Evolutionary conservation across 2,329 filamentous ascomycete genomes (phyloP).

Genomic region (Sordariomycetes sp.): DNA sequence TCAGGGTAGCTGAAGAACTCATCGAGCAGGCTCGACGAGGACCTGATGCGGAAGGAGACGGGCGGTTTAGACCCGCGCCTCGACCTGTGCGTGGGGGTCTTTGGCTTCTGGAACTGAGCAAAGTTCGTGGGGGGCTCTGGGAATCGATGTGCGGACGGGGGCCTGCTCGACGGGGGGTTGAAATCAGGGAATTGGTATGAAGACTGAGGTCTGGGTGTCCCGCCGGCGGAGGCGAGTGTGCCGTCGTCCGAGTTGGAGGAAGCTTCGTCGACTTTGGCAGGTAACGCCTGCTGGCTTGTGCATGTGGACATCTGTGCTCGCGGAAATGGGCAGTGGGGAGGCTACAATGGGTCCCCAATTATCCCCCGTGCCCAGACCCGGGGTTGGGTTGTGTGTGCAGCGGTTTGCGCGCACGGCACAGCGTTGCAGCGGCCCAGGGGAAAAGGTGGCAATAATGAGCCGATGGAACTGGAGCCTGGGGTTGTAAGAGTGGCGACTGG

Average conservation of each 20-base stretch:
- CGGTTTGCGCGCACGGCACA: background rate
- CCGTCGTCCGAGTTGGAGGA: background rate
- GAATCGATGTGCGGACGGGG: background rate
- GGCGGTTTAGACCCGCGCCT: background rate
- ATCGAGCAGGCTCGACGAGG: slow-evolving; percentile 3
- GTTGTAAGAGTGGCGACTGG: background rate
- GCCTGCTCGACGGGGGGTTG: background rate
- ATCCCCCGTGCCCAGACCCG: background rate
- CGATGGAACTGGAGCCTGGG: background rate
- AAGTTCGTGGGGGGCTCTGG: background rate
- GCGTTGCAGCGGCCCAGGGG: background rate
- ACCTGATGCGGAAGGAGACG: background rate
- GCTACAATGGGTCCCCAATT: background rate
- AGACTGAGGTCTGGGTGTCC: background rate
- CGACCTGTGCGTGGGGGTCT: background rate
- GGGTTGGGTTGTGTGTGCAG: background rate
- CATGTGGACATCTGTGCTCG: background rate
- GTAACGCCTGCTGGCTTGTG: background rate
- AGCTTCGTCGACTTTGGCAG: background rate
- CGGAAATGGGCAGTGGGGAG: background rate
- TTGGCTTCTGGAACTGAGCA: background rate
- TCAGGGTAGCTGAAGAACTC: slow-evolving; percentile 3
- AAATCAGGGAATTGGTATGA: background rate
- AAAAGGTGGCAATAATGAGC: background rate
- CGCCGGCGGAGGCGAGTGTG: background rate